Conservation (phyloP, 768 basidiomycete genomes). For the Boletus coccyginus region DNA sequence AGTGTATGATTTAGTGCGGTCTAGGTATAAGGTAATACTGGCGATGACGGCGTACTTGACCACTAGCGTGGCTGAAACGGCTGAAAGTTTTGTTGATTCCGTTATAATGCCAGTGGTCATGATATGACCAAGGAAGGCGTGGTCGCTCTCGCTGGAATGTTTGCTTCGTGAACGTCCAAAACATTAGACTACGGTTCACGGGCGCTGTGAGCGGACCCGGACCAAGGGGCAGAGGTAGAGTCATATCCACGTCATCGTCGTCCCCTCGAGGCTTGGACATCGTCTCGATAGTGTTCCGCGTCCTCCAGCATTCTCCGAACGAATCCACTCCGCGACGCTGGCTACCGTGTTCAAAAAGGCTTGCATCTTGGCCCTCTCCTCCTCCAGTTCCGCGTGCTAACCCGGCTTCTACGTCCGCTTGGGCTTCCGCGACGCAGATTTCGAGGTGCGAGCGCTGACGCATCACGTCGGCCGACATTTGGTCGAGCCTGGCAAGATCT, state of each 20-base stretch:
- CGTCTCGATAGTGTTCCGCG: conserved; percentile 7
- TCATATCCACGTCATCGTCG: background rate
- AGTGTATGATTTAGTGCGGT: background rate
- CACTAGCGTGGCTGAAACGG: background rate
- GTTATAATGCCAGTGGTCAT: background rate
- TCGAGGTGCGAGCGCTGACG: conserved; percentile 27
- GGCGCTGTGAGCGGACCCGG: background rate
- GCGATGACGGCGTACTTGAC: background rate
- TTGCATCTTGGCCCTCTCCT: conserved; percentile 25
- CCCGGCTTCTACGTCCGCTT: conserved; percentile 21
- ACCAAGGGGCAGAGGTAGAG: background rate
- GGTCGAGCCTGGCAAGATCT: conserved; percentile 28
- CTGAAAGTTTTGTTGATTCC: background rate
- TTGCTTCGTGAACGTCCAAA: background rate
- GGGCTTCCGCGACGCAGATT: conserved; percentile 11
- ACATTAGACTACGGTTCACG: background rate
- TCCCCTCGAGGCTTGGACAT: conserved; percentile 11
- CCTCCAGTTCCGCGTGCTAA: conserved; percentile 26
- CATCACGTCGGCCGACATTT: conserved; percentile 25
- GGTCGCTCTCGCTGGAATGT: background rate
- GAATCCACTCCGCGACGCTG: conserved; percentile 26
- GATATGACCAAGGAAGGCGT: background rate
- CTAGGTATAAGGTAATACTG: conserved; percentile 1
- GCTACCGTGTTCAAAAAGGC: conserved; percentile 22
- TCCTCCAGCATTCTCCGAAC: conserved; percentile 25